Evolutionary conservation across 2,329 filamentous ascomycete genomes (phyloP).

Genomic region (Paracoccidioides brasiliensis): DNA sequence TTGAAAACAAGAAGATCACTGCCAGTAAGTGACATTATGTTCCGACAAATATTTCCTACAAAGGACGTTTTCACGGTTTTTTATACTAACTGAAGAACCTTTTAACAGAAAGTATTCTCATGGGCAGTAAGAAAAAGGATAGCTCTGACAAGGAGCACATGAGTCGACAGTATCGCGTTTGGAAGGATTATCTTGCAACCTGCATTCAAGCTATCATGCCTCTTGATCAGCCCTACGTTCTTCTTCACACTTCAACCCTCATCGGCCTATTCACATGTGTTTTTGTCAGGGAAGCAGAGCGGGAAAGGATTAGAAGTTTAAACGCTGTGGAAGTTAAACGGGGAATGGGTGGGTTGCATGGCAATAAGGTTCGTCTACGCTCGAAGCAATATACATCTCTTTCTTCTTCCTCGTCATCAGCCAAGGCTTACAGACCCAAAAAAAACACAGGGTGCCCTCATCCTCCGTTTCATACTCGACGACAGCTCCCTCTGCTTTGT

Average conservation of each 20-base stretch:
- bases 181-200: conserved; percentile 78
- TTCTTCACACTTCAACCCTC: conserved; percentile 77
- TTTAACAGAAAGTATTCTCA: conserved; percentile 57
- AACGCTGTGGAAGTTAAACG: conserved; percentile 78
- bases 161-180: conserved; percentile 94
- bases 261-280: conserved; percentile 94
- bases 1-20: conserved; percentile 94
- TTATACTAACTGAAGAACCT: neutral
- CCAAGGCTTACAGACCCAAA: neutral
- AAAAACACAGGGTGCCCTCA: conserved; percentile 54
- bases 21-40: conserved; percentile 48
- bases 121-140: conserved; percentile 59
- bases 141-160: conserved; percentile 65
- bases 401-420: neutral
- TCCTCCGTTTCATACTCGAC: conserved; percentile 84
- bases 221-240: conserved; percentile 60
- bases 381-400: neutral
- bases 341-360: conserved; percentile 87
- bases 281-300: conserved; percentile 73
- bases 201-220: conserved; percentile 76
- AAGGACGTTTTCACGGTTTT: neutral
- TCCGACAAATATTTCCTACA: neutral
- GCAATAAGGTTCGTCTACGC: conserved; percentile 57
- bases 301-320: conserved; percentile 63
- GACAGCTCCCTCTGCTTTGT: conserved; percentile 91